These are phyloP conservation scores for Umbilicaria muhlenbergii DNA, from an alignment of 495 filamentous ascomycete species.

Conservation along the genomic window DNA sequence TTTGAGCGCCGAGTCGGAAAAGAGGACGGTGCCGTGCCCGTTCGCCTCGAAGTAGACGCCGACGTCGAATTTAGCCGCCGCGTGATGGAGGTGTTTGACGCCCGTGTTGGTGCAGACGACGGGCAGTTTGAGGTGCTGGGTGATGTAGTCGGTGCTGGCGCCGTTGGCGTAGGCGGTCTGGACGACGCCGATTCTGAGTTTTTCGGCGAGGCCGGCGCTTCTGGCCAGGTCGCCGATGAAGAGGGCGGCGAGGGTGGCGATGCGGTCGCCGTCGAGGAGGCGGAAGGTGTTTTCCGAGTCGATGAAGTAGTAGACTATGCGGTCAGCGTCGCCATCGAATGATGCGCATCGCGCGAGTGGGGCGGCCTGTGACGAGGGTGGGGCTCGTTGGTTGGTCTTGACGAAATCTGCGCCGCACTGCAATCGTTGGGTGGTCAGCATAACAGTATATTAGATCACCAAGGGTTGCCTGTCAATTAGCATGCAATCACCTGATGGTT, in stretches of 20 bases:
- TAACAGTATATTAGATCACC: background rate
- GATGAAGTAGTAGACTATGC: conserved; percentile 86
- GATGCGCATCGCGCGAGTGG: conserved; percentile 75
- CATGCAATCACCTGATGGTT: conserved; percentile 56
- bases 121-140: conserved; percentile 72
- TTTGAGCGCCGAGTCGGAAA: conserved; percentile 67
- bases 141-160: conserved; percentile 81
- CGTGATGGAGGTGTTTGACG: conserved; percentile 95
- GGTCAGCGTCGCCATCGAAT: conserved; percentile 88
- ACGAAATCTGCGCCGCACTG: conserved; percentile 95
- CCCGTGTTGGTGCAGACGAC: conserved; percentile 89
- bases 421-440: conserved; percentile 9
- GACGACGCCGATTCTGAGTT: conserved; percentile 79
- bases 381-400: conserved; percentile 88
- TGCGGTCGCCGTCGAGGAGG: conserved; percentile 90
- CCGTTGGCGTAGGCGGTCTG: conserved; percentile 98
- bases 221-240: conserved; percentile 85
- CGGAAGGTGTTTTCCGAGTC: conserved; percentile 70
- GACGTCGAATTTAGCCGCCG: conserved; percentile 76
- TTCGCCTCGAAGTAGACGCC: conserved; percentile 99
- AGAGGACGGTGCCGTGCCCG: conserved; percentile 91
- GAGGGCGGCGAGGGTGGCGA: conserved; percentile 81
- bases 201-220: conserved; percentile 58
- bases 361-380: conserved; percentile 62
- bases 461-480: background rate